Percentiles rank a stretch among this genome's conserved stretches.
These are phyloP conservation scores for Protostelium mycophagum DNA, from an alignment of 78 protist genomes.

Conservation along the genomic window DNA sequence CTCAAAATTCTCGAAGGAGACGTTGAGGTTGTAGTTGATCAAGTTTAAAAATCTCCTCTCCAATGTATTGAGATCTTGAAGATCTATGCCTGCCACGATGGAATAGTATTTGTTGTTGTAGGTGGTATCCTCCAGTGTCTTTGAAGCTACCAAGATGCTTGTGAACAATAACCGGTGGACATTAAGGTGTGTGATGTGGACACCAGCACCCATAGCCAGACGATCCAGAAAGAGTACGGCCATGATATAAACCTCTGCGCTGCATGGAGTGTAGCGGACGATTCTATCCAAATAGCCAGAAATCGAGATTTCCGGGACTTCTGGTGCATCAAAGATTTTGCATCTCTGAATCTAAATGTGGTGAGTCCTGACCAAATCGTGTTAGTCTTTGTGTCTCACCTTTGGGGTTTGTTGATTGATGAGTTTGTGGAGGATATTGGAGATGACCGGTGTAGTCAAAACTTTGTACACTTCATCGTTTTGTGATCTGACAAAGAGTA, in stretches of 20 bases:
- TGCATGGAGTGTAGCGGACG: conserved; percentile 49
- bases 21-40: conserved; percentile 57
- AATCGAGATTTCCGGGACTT: conserved; percentile 44
- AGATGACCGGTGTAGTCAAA: not conserved
- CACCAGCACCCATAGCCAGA: conserved; percentile 29
- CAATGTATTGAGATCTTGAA: conserved; percentile 36
- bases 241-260: conserved; percentile 53
- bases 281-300: conserved; percentile 52
- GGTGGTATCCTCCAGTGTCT: conserved; percentile 52
- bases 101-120: conserved; percentile 59
- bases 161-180: conserved; percentile 57
- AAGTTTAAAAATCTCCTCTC: conserved; percentile 45
- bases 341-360: too few relatives aligned
- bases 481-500: not conserved
- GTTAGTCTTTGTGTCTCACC: too few relatives aligned
- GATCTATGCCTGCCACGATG: conserved; percentile 48
- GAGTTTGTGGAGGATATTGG: not conserved
- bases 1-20: conserved; percentile 56
- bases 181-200: conserved; percentile 46
- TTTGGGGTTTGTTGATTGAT: too few relatives aligned
- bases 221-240: conserved; percentile 50
- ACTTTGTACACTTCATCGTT: conserved; percentile 1
- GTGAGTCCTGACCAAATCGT: too few relatives aligned
- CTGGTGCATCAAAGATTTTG: not conserved
- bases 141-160: conserved; percentile 32